Evolutionary conservation across 257 asterid genomes (phyloP).

Genomic region (Nicotiana noctiflora): DNA sequence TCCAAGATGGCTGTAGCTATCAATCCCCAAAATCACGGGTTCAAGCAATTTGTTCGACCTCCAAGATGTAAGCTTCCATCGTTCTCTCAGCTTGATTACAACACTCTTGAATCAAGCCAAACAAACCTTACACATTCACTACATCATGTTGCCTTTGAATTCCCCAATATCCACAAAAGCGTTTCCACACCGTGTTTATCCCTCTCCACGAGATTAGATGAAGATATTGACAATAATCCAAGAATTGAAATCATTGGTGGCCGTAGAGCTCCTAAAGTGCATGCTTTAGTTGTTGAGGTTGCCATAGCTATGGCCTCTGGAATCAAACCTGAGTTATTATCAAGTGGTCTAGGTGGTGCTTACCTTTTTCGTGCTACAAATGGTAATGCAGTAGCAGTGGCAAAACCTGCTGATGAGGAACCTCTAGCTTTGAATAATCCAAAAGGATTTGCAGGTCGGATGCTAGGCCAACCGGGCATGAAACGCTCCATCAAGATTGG

Average conservation of each 20-base stretch:
- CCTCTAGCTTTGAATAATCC: constrained; percentile 93
- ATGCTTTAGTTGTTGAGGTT: constrained; percentile 73
- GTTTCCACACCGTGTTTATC: constrained; percentile 87
- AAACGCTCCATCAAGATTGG: constrained; percentile 84
- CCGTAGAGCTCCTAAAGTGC: constrained; percentile 51
- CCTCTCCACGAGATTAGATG: constrained; percentile 25
- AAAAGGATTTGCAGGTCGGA: constrained; percentile 74
- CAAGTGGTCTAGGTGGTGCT: constrained; percentile 93
- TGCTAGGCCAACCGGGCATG: constrained; percentile 90
- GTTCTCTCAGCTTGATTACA: constrained; percentile 74
- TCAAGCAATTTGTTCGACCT: constrained; percentile 72
- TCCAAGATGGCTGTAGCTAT: constrained; percentile 80
- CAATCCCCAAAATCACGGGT: constrained; percentile 64
- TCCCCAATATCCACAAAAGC: constrained; percentile 63
- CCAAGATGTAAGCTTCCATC: constrained; percentile 86
- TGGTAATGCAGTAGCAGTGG: constrained; percentile 69
- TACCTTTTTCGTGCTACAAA: constrained; percentile 55
- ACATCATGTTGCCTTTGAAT: constrained; percentile 35
- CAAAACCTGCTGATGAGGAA: constrained; percentile 93
- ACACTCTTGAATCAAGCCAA: constrained; percentile 48
- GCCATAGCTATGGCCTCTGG: constrained; percentile 89
- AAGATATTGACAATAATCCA: constrained; percentile 24
- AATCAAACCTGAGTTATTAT: constrained; percentile 60
- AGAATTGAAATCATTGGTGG: constrained; percentile 77
- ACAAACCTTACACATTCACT: constrained; percentile 34